Base-by-base conservation (phyloP, 2,329 filamentous ascomycete genomes). In the Apiospora koreana region DNA sequence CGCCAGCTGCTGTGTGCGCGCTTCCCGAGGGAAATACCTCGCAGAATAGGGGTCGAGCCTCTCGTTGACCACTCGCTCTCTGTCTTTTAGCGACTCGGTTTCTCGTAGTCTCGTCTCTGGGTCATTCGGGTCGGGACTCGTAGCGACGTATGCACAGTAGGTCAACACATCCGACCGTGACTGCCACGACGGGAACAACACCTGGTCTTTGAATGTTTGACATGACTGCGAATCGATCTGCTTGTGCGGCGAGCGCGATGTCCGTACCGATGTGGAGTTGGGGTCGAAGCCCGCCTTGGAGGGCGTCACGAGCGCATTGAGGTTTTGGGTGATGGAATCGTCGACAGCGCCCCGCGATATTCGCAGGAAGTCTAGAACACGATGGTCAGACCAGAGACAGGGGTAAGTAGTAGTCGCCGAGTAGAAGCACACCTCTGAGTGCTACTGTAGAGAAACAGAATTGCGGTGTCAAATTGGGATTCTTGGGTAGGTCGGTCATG, bases 161-260 rank as follows among this genome's bases (percentile, higher is more conserved):
- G 91, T 93, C 69, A 98, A 84, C 1, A 98, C 92, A 77, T 97
- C 92, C 21, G 92, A 91, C 46, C 96, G 89, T 4, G 88, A 86
- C 76, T 95, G 91, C 96, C 96, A 99, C 35, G 93, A 92, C 0
- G 94, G 94, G 75, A 98, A 97, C 2, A 99, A 83, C 1, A 97
- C 89, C 31, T 89, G 85, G 16, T 94, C 85, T 74, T 94, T 93
- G 81, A 98, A 98, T 0, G 79, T 78, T 50, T 86, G 83, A 78
- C 95, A 98, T 38, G 92, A 85, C 2, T 83, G 75, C 0, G 87
- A 75, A 16, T 92, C 87, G 71, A 96, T 90, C 48, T 86, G 83
- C 45, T 83, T 84, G 3, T 83, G 81, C 7, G 83, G 76, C 0
- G 88, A 82, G 50, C 86, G 83, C 1, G 88, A 84, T 31, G 85